Base-by-base conservation (phyloP, 306 rosid genomes). In the Ammopiptanthus mongolicus region DNA sequence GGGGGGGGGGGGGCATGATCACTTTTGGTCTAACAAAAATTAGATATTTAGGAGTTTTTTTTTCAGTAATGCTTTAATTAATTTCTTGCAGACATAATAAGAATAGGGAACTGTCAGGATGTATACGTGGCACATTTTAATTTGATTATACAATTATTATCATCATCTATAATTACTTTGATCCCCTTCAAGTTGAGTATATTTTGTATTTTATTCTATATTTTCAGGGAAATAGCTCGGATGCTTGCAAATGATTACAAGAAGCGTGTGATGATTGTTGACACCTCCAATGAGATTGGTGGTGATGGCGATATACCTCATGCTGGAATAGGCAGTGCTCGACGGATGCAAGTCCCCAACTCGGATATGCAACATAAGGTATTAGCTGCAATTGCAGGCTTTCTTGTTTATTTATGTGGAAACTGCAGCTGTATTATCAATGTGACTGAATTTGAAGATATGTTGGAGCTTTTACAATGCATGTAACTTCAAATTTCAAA, bases 221-320 rank as follows among this genome's bases (percentile, higher is more conserved):
- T 59, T 48, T 84, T 81, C 76, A 91, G 98, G 89, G 97, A 90
- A 78, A 84, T 95, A 78, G 97, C 97, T 62, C 87, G 96, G 75
- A 91, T 95, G 88, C 90, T 95, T 57, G 97, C 98, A 63, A 91
- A 91, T 88, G 98, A 91, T 86, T 90, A 73, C 83, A 82, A 87
- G 69, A 91, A 91, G 85, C 96, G 97, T 70, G 98, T 95, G 42
- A 95, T 95, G 98, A 95, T 95, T 83, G 97, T 95, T 52, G 97
- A 95, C 88, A 95, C 98, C 63, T 95, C 97, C 55, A 95, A 95
- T 85, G 98, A 95, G 86, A 95, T 95, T 75, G 98, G 97, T 63
- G 98, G 98, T 37, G 98, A 91, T 85, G 98, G 98, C 22, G 98
- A 95, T 78, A 95, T 95, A 84, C 98, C 97, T 65, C 98, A 95